Evolutionary conservation across 2,329 filamentous ascomycete genomes (phyloP).

Genomic region (Teratosphaeria nubilosa): DNA sequence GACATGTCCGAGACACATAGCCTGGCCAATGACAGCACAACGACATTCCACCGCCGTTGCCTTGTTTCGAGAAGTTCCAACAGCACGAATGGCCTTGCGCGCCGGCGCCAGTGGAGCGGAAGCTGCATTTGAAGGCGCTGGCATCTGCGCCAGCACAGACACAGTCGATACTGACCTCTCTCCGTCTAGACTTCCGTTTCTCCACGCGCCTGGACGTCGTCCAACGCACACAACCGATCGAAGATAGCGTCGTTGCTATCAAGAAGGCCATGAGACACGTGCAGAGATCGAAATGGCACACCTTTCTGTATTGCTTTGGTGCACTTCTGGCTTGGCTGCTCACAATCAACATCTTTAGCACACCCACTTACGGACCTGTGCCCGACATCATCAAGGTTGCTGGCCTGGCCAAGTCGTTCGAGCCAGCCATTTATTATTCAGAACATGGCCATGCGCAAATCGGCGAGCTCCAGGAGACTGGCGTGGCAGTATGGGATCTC

Average conservation of each 20-base stretch:
- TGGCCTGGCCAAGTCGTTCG: slow-evolving; percentile 79
- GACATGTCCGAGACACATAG: not conserved
- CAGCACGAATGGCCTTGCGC: not conserved
- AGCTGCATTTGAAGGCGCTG: not conserved
- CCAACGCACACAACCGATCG: slow-evolving; percentile 75
- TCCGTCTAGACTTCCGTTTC: slow-evolving; percentile 67
- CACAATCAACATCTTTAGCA: slow-evolving; percentile 57
- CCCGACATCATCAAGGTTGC: slow-evolving; percentile 88
- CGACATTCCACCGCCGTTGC: not conserved
- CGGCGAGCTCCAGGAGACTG: slow-evolving; percentile 78
- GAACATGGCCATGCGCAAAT: slow-evolving; percentile 82
- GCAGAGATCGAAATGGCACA: slow-evolving; percentile 60
- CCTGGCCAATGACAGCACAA: not conserved
- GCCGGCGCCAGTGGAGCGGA: not conserved
- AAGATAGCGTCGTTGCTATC: slow-evolving; percentile 57
- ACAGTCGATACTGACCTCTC: not conserved
- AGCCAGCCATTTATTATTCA: slow-evolving; percentile 89
- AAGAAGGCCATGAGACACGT: slow-evolving; percentile 49
- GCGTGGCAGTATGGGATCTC: slow-evolving; percentile 88
- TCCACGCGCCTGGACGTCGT: slow-evolving; percentile 79
- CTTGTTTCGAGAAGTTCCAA: not conserved
- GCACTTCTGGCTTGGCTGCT: slow-evolving; percentile 55
- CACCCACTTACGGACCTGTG: slow-evolving; percentile 55
- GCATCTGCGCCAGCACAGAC: not conserved
- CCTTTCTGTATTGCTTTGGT: slow-evolving; percentile 52